phyloP scores from a whole-genome alignment of 1,284 basidiomycete genomes.

The Coniferiporia sulphurascens region DNA sequence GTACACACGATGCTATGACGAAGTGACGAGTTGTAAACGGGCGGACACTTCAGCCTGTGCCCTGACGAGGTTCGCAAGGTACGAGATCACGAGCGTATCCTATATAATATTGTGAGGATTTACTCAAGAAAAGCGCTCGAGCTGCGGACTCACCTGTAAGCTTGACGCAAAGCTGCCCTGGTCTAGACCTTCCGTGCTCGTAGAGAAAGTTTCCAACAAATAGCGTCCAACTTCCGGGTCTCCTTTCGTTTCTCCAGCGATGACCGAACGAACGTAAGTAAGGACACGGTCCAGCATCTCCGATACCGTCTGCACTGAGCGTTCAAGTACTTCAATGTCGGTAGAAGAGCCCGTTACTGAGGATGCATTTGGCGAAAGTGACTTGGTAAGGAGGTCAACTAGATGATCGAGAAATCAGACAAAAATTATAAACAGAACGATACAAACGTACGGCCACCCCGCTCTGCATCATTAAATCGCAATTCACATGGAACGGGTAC shows the following conservation, averaged over 20 bases:
- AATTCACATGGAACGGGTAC: constrained; percentile 82
- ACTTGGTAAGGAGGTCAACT: constrained; percentile 73
- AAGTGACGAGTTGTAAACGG: constrained; percentile 73
- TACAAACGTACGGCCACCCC: constrained; percentile 71
- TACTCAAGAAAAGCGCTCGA: constrained; percentile 2
- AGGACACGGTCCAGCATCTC: constrained; percentile 84
- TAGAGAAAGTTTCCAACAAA: constrained; percentile 86
- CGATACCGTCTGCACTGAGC: constrained; percentile 65
- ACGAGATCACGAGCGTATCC: constrained; percentile 93
- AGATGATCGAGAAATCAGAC: constrained; percentile 7
- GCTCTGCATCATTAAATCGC: constrained; percentile 77
- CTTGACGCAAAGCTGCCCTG: constrained; percentile 73
- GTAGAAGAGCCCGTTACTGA: constrained; percentile 45
- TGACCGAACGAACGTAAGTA: constrained; percentile 80
- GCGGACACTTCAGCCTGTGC: constrained; percentile 93
- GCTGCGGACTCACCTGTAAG: constrained; percentile 50
- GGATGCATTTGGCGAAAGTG: constrained; percentile 41
- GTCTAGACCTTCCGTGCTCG: constrained; percentile 58
- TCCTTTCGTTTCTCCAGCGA: constrained; percentile 74
- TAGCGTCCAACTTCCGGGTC: constrained; percentile 89
- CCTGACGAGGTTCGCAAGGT: constrained; percentile 90
- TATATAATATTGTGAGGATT: constrained; percentile 33
- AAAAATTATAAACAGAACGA: constrained; percentile 1
- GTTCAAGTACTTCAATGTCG: constrained; percentile 68
- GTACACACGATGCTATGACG: neutral